Percentiles rank a stretch among this genome's conserved stretches.
Conservation (phyloP, 345 rosid species). For the Erysimum cheiranthoides region DNA sequence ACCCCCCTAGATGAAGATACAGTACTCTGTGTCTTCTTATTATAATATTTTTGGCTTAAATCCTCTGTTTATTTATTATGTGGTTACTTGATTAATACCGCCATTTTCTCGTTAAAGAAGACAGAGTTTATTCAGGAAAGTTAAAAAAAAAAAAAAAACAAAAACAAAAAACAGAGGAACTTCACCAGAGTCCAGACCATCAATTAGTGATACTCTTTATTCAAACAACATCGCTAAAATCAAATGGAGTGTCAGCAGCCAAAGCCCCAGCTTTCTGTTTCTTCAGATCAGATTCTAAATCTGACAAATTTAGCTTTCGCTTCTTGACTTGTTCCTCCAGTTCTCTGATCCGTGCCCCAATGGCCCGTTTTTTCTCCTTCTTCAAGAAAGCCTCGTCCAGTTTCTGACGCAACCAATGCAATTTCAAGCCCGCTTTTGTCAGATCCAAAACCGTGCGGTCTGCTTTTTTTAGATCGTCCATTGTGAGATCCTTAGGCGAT, state of each 20-base stretch:
- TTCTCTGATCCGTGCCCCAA: constrained; percentile 23
- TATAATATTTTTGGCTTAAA: not conserved
- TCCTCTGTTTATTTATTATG: not conserved
- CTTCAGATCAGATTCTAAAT: constrained; percentile 42
- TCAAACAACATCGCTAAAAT: constrained; percentile 38
- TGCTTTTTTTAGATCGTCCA: constrained; percentile 40
- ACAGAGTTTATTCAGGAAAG: not conserved
- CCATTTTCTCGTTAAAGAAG: not conserved
- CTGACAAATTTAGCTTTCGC: constrained; percentile 28
- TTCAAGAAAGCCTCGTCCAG: constrained; percentile 43
- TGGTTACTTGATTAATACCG: not conserved
- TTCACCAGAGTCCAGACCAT: not conserved
- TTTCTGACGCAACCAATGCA: constrained; percentile 43
- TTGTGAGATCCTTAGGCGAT: constrained; percentile 28
- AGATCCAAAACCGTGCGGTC: constrained; percentile 40
- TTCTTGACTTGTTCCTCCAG: constrained; percentile 45
- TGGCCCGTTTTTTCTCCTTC: constrained; percentile 37
- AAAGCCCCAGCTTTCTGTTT: constrained; percentile 36
- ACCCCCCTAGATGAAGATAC: too few species aligned
- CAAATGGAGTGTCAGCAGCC: constrained; percentile 24
- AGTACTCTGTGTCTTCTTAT: not conserved
- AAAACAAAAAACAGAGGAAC: not conserved
- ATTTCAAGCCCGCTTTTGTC: constrained; percentile 42
- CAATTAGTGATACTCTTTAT: not conserved
- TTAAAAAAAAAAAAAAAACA: not conserved